phyloP scores from a whole-genome alignment of 306 rosid species.

The Prunus mume region DNA sequence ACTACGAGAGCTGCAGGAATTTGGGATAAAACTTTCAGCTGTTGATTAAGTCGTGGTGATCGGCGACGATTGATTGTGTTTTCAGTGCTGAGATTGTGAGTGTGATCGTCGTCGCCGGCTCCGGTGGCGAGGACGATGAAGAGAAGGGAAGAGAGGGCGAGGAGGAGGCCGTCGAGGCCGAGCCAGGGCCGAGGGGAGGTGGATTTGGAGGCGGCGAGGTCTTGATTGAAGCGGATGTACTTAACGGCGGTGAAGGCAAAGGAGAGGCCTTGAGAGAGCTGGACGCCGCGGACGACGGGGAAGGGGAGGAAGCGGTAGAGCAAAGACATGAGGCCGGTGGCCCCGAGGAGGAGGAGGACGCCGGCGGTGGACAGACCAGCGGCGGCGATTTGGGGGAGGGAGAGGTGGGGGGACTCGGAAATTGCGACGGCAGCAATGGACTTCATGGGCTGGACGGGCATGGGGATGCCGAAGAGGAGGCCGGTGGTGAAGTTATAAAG shows the following conservation, averaged over 20 bases:
- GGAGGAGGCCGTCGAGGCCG: constrained; percentile 53
- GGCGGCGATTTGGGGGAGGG: constrained; percentile 62
- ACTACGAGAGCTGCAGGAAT: constrained; percentile 66
- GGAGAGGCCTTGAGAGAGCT: constrained; percentile 81
- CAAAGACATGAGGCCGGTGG: constrained; percentile 74
- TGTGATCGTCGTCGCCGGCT: constrained; percentile 38
- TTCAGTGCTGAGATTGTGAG: neutral
- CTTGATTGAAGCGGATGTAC: constrained; percentile 64
- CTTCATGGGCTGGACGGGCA: constrained; percentile 96
- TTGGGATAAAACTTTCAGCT: constrained; percentile 37
- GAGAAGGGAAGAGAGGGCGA: constrained; percentile 45
- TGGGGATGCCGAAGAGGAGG: constrained; percentile 72
- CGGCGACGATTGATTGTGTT: neutral
- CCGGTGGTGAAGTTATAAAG: constrained; percentile 80
- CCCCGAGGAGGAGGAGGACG: constrained; percentile 58
- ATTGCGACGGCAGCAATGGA: constrained; percentile 90
- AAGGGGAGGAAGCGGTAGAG: constrained; percentile 75
- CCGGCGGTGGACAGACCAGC: constrained; percentile 80
- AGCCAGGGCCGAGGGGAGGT: constrained; percentile 56
- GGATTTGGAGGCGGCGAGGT: constrained; percentile 43
- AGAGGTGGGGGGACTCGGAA: constrained; percentile 60
- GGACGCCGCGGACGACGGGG: constrained; percentile 85
- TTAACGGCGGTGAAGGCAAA: constrained; percentile 76
- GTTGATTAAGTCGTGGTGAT: neutral
- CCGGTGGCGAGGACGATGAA: constrained; percentile 68